Evolutionary conservation across 495 filamentous ascomycete genomes (phyloP), one percentile per base, ranked within the genome.

Genomic region (Aspergillus ellipticus): DNA sequence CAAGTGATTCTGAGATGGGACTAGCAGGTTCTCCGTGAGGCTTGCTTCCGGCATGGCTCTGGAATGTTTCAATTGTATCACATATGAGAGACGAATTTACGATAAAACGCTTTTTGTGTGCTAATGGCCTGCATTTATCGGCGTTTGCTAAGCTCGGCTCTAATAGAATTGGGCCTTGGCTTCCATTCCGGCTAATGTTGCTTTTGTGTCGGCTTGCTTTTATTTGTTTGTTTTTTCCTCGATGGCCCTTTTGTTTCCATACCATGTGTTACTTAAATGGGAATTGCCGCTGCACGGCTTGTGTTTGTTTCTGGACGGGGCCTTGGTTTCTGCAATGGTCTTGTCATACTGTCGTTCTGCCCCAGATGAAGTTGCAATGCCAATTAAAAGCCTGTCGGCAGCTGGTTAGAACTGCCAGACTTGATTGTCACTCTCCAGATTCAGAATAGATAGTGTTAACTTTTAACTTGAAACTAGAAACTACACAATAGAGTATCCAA

Each of bases 1-100:
- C 67, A 19, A 75, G 71, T 31, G 75, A 76, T 59, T 76, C 74
- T 16, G 75, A 78, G 22, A 63, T 72, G 58, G 72, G 74, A 19
- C 48, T 74, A 28, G 65, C 60, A n/a, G 71, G 67, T 21, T 66
- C 69, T 35, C 74, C 74, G 39, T 75, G 58, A 57, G 35, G 4
- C 37, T 46, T 31, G 47, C 21, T 17, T n/a, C 26, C 13, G 22
- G 43, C 43, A 29, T 22, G n/a, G 6, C 26, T 7, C 19, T 49
- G 45, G 60, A 54, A 57, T 53, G 57, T 59, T 59, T 51, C 53
- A 49, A 61, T 59, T 53, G 28, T 59, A 67, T 58, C 61, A 66
- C 55, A 66, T 58, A 65, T 61, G 63, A 66, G 62, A 64, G 55
- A 65, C 49, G 64, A 66, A 57, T 65, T 65, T 54, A 65, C 59